Evolutionary conservation across 495 filamentous ascomycete genomes (phyloP), one percentile per base, ranked within the genome.

Genomic region (Pseudotulostoma volvatum): DNA sequence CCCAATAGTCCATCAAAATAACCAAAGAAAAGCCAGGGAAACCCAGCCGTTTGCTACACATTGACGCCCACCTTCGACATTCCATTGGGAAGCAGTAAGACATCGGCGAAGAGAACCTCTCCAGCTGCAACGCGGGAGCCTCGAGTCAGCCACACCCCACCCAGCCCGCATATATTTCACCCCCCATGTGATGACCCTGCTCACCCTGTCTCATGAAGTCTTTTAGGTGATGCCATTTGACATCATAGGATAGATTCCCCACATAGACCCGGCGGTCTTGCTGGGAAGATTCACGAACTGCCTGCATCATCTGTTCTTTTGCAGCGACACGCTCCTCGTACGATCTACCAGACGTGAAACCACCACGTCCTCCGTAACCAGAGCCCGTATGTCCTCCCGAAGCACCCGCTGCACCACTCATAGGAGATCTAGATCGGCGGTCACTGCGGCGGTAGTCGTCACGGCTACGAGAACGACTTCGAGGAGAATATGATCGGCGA

Each of bases 21-120:
- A 59, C 52, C 55, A 64, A 56, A 56, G 51, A 56, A 59, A 76
- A 70, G 70, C 67, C 63, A 67, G 70, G 68, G 71, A 67, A 70
- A 71, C 67, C 64, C 64, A 66, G 75, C 67, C 40, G 28, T 33
- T 32, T 31, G 34, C 74, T 77, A 86, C 74, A 77, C 74, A 74
- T 84, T 83, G 77, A 76, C 77, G 83, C 85, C 84, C 85, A 95
- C 90, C 92, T 97, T 97, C 83, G 88, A 95, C 90, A 97, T 97
- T 85, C 90, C 90, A 77, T 97, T 97, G 57, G 92, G 92, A 85
- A 97, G 86, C 63, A 93, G 74, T 63, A 97, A 80, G 55, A 97
- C 88, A 74, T 97, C 90, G 76, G 90, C 90, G 67, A 92, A 97
- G 68, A 96, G 77, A 66, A 96, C 92, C 60, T 96, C 90, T 74